phyloP scores from a whole-genome alignment of 495 filamentous ascomycete species.

The Monascus purpureus region DNA sequence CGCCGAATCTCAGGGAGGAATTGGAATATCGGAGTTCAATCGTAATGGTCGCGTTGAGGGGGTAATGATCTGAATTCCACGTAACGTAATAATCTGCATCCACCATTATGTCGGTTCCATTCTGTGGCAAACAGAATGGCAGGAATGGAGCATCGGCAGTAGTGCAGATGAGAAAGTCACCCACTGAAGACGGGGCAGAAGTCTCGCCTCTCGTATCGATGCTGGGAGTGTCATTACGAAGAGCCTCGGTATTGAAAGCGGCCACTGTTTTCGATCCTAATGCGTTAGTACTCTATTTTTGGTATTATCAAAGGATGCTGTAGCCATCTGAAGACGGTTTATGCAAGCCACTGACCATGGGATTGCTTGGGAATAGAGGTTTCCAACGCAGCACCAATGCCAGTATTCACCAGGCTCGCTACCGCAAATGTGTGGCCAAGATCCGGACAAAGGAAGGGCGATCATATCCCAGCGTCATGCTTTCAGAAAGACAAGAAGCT shows the following conservation, averaged over 20 bases:
- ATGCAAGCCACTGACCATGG: too few species aligned
- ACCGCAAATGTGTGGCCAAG: too few species aligned
- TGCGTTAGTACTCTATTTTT: neutral
- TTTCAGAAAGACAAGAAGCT: too few species aligned
- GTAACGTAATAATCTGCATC: conserved; percentile 30
- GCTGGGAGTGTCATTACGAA: neutral
- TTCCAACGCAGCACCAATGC: neutral
- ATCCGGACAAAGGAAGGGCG: too few species aligned
- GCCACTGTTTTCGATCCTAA: neutral
- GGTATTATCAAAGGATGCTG: neutral
- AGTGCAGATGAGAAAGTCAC: conserved; percentile 20
- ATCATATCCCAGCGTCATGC: too few species aligned
- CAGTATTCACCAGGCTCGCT: too few species aligned
- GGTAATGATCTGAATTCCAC: conserved; percentile 28
- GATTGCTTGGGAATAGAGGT: neutral
- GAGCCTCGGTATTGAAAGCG: neutral
- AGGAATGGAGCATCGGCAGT: conserved; percentile 8
- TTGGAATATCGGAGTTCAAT: conserved; percentile 24
- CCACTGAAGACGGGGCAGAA: conserved; percentile 66
- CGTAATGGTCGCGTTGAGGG: conserved; percentile 23
- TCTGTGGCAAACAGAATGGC: conserved; percentile 26
- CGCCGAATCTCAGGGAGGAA: conserved; percentile 13
- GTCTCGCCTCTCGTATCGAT: conserved; percentile 51
- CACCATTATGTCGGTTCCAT: conserved; percentile 19
- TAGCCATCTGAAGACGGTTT: too few species aligned